phyloP scores from a whole-genome alignment of 225 moss, liverwort and hornwort species.

The Bryum argenteum region DNA sequence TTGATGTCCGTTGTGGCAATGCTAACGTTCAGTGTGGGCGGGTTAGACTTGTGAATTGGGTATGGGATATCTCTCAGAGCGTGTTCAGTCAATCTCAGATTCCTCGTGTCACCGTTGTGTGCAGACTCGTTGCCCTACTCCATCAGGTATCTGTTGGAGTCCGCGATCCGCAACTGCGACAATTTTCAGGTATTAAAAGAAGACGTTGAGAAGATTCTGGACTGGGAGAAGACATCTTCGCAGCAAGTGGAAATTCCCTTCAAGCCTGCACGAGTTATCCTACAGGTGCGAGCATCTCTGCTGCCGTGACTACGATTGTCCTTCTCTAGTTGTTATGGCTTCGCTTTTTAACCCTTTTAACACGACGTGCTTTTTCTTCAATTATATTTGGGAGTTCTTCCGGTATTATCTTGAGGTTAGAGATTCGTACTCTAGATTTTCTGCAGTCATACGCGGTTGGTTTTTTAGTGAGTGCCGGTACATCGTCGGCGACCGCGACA shows the following conservation, averaged over 20 bases:
- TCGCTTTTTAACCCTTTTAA: neutral
- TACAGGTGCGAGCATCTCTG: constrained; percentile 50
- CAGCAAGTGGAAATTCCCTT: constrained; percentile 91
- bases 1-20: neutral
- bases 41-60: constrained; percentile 4
- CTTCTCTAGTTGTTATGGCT: neutral
- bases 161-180: constrained; percentile 86
- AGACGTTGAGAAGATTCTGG: constrained; percentile 88
- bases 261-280: constrained; percentile 81
- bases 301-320: neutral
- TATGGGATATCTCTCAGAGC: neutral
- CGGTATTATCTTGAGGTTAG: neutral
- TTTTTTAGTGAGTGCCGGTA: neutral
- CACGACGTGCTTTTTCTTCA: neutral
- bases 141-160: constrained; percentile 80
- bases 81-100: neutral
- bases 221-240: constrained; percentile 85
- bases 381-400: constrained; percentile 1
- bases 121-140: constrained; percentile 83
- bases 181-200: constrained; percentile 69
- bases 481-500: neutral
- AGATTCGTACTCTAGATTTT: neutral
- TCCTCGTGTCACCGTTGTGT: constrained; percentile 12
- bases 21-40: neutral
- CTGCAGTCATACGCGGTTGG: constrained; percentile 1